Conservation (phyloP, 352 stramenopile species). For the Blastocystis sp. region DNA sequence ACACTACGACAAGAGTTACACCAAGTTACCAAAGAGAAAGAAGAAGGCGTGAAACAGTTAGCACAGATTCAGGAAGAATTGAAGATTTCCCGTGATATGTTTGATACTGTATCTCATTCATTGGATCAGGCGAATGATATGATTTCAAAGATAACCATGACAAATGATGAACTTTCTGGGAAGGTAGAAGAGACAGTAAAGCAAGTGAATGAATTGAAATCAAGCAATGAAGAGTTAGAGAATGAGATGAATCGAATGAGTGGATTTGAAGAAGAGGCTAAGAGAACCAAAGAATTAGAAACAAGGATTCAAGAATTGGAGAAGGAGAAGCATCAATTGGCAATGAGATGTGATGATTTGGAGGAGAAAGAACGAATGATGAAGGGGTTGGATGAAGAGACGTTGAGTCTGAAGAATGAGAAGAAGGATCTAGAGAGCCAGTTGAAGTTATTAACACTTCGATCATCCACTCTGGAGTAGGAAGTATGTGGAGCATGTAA, state of each 20-base stretch:
- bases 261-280: not conserved
- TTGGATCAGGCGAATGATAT: not conserved
- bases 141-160: not conserved
- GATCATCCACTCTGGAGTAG: too few species aligned
- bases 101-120: not conserved
- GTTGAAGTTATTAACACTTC: not conserved
- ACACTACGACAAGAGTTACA: not conserved
- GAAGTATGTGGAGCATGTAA: too few species aligned
- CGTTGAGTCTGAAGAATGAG: not conserved
- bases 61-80: conserved; percentile 4
- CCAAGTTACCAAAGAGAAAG: not conserved
- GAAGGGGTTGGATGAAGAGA: not conserved
- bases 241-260: not conserved
- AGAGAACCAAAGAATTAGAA: not conserved
- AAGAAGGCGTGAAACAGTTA: not conserved
- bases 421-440: not conserved
- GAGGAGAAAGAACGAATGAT: not conserved
- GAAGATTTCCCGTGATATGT: not conserved
- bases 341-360: not conserved
- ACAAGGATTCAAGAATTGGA: not conserved
- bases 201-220: not conserved
- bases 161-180: not conserved
- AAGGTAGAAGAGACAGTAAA: not conserved
- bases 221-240: not conserved
- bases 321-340: not conserved